Base-by-base conservation (phyloP, 108 stramenopile species). In the Pseudonitzschia pungens region DNA sequence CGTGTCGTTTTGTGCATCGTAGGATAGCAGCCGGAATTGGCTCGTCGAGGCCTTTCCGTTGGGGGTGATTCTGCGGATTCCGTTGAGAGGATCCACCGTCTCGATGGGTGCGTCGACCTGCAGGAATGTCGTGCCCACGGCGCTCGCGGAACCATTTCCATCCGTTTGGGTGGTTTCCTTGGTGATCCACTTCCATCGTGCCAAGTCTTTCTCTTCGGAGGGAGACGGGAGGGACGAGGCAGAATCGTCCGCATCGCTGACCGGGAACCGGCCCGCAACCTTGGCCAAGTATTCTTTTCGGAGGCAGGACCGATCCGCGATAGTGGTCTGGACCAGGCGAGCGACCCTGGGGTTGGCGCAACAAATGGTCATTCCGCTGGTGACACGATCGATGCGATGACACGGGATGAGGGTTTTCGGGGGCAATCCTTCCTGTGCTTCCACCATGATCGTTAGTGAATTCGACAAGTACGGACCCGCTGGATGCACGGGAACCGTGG, bases 401-500 rank as follows among this genome's bases (percentile, higher is more conserved):
- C 89, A 86, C 44, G 94, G 91, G 28, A 80, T 78, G 26, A 95
- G 68, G n/a, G 87, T 75, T 71, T 73, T 83, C 83, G 83, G n/a
- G 36, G 59, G 26, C 89, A 62, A 22, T 62, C 80, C 75, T 55
- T 89, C 89, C 73, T 92, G 89, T 2, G 83, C 91, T 74, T 95
- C 89, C 11, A 92, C 81, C 84, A 92, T 81, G 26, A 88, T 70
- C 20, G 90, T 86, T 16, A 95, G 70, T 1, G 89, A 79, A 70
- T 95, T 95, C 12, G 88, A 75, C 16, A 89, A 70, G 66, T 88
- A 95, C 16, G 91, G 91, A 42, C 94, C 94, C 55, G 90, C 87
- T 40, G 94, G 94, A 69, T 95, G 84, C 1, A 90, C 86, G 0
- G 94, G 91, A 33, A 92, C 81, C 26, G 85, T 86, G 15, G 88